These are phyloP conservation scores for Chrysoporthe deuterocubensis DNA, from an alignment of 2,329 filamentous ascomycete genomes.

Conservation along the genomic window DNA sequence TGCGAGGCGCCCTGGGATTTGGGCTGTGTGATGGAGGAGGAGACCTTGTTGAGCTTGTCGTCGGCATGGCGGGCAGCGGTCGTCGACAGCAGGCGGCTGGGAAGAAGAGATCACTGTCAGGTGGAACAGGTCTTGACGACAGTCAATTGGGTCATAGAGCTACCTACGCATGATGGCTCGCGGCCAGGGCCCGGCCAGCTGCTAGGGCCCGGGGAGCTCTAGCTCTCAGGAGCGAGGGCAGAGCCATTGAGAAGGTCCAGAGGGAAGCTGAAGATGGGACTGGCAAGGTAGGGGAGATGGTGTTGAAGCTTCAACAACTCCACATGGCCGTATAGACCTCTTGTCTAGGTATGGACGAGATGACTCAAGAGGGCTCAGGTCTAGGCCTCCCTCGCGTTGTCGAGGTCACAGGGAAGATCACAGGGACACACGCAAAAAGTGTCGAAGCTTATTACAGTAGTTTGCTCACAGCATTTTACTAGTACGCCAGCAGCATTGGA, in stretches of 20 bases:
- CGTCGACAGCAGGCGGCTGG: conserved; percentile 55
- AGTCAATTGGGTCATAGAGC: neutral
- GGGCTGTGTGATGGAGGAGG: conserved; percentile 85
- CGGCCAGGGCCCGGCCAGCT: conserved; percentile 23
- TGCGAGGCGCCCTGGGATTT: conserved; percentile 98
- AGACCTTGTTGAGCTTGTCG: conserved; percentile 79
- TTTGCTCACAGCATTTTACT: neutral
- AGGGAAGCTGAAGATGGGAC: neutral
- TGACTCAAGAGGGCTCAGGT: conserved; percentile 29
- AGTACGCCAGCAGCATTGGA: neutral
- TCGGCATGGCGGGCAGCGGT: conserved; percentile 53
- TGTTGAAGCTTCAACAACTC: conserved; percentile 20
- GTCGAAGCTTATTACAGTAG: neutral
- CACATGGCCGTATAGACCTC: conserved; percentile 7
- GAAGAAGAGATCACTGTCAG: conserved; percentile 14
- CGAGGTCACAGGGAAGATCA: conserved; percentile 38
- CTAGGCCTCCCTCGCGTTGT: conserved; percentile 24
- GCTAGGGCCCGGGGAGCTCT: conserved; percentile 31
- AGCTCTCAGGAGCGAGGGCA: conserved; percentile 30
- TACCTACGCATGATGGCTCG: conserved; percentile 33
- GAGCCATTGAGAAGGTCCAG: conserved; percentile 24
- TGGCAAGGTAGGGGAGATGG: neutral
- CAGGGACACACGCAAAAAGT: conserved; percentile 32
- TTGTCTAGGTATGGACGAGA: neutral
- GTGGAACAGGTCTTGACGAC: neutral